Evolutionary conservation across 2,329 filamentous ascomycete genomes (phyloP).

Genomic region (Aspergillus sclerotialis): DNA sequence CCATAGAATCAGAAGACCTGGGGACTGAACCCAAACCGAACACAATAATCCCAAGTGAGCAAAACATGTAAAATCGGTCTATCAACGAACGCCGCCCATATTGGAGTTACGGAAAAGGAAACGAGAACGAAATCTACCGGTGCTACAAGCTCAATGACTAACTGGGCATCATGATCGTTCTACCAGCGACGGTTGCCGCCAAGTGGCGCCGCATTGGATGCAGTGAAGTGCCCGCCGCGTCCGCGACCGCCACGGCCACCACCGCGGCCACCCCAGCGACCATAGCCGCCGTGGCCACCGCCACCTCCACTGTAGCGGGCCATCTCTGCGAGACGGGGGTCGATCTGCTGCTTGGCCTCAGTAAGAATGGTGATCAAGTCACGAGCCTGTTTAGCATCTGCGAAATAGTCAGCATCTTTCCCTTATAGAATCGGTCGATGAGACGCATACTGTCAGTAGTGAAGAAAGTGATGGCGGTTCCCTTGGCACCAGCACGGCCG

Average conservation of each 20-base stretch:
- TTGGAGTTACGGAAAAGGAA: constrained; percentile 25
- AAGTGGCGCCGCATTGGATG: constrained; percentile 53
- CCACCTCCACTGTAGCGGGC: constrained; percentile 82
- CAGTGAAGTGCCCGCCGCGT: constrained; percentile 45
- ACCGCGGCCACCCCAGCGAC: constrained; percentile 56
- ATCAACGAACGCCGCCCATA: constrained; percentile 32
- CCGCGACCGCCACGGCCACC: constrained; percentile 50
- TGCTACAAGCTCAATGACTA: constrained; percentile 20
- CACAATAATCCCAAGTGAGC: constrained; percentile 1
- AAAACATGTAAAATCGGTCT: constrained; percentile 24
- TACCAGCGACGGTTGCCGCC: constrained; percentile 54
- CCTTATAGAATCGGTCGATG: background rate
- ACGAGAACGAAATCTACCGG: constrained; percentile 23
- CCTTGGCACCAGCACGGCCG: constrained; percentile 71
- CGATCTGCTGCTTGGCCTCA: constrained; percentile 97
- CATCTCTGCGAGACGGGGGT: constrained; percentile 94
- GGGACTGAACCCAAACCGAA: too few relatives aligned
- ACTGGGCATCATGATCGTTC: constrained; percentile 14
- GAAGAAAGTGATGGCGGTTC: constrained; percentile 97
- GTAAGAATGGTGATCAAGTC: constrained; percentile 88
- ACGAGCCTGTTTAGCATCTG: constrained; percentile 90
- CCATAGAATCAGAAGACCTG: too few relatives aligned
- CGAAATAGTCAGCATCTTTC: constrained; percentile 11
- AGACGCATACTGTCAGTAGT: constrained; percentile 92
- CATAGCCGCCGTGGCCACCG: constrained; percentile 56